Conservation (phyloP, 257 asterid species). For the Petunia secreta region DNA sequence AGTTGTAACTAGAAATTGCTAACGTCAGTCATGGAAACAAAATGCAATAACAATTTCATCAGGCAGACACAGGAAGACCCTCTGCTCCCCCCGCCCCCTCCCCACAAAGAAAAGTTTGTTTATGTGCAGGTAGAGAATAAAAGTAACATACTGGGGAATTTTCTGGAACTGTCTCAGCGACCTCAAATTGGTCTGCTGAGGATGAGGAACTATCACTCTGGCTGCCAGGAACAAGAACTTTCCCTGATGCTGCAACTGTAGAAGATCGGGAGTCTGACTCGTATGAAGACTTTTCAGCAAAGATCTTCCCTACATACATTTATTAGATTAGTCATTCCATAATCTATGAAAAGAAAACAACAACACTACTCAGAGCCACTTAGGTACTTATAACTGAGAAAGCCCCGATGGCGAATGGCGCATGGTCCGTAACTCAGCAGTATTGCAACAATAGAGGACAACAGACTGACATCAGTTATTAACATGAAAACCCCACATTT, state of each 20-base stretch:
- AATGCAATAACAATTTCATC: conserved; percentile 13
- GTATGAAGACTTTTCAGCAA: conserved; percentile 54
- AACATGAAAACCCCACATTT: not conserved
- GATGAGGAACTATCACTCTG: conserved; percentile 50
- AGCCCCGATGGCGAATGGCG: too few relatives aligned
- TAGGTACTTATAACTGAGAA: too few relatives aligned
- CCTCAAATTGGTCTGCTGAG: conserved; percentile 46
- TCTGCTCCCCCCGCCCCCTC: not conserved
- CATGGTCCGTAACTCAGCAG: not conserved
- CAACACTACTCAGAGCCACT: not conserved
- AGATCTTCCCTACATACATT: conserved; percentile 67
- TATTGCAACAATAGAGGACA: not conserved
- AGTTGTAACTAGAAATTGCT: not conserved
- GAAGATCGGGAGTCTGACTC: conserved; percentile 61
- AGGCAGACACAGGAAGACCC: not conserved
- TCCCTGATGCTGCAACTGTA: conserved; percentile 65
- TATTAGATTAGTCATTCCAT: conserved; percentile 32
- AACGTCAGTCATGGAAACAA: not conserved
- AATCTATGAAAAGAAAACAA: not conserved
- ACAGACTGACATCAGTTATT: conserved; percentile 6
- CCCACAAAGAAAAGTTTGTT: not conserved
- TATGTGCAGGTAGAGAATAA: not conserved
- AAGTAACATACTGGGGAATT: conserved; percentile 56
- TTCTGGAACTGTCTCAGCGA: conserved; percentile 46
- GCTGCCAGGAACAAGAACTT: conserved; percentile 83